Evolutionary conservation across 345 rosid genomes (phyloP).

Genomic region (Camelina laxa): DNA sequence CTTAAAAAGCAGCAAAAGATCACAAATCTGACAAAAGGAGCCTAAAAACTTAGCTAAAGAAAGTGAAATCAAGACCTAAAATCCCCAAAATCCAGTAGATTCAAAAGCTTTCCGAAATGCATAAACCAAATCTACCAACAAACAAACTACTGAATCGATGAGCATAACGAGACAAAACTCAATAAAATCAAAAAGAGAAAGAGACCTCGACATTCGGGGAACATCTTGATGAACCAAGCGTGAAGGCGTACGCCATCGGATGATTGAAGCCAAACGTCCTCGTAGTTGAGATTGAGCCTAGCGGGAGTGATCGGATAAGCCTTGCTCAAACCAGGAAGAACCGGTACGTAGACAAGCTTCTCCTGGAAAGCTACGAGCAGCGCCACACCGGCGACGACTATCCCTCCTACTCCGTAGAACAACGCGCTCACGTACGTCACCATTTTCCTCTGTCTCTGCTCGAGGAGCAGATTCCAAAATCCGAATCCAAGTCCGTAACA

Average conservation of each 20-base stretch:
- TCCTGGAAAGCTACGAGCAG: constrained; percentile 94
- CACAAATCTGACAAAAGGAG: constrained; percentile 17
- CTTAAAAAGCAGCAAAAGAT: neutral
- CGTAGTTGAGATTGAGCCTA: constrained; percentile 79
- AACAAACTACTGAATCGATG: constrained; percentile 2
- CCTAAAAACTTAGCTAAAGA: constrained; percentile 21
- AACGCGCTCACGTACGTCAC: constrained; percentile 74
- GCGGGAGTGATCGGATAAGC: constrained; percentile 81
- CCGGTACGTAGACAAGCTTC: constrained; percentile 94
- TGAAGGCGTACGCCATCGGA: constrained; percentile 93
- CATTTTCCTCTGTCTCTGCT: constrained; percentile 46
- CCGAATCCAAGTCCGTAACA: constrained; percentile 13
- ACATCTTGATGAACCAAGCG: constrained; percentile 92
- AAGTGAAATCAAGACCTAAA: constrained; percentile 24
- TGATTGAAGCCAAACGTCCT: constrained; percentile 96
- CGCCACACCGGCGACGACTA: constrained; percentile 90
- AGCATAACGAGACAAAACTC: neutral
- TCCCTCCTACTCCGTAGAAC: constrained; percentile 87
- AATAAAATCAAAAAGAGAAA: neutral
- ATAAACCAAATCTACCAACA: constrained; percentile 39
- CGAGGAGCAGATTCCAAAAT: constrained; percentile 8
- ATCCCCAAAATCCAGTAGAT: constrained; percentile 15
- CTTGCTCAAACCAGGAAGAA: constrained; percentile 89
- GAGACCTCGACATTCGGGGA: constrained; percentile 79
- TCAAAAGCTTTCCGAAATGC: constrained; percentile 7